Evolutionary conservation across 345 rosid species (phyloP).

Genomic region (Gynandropsis gynandra): DNA sequence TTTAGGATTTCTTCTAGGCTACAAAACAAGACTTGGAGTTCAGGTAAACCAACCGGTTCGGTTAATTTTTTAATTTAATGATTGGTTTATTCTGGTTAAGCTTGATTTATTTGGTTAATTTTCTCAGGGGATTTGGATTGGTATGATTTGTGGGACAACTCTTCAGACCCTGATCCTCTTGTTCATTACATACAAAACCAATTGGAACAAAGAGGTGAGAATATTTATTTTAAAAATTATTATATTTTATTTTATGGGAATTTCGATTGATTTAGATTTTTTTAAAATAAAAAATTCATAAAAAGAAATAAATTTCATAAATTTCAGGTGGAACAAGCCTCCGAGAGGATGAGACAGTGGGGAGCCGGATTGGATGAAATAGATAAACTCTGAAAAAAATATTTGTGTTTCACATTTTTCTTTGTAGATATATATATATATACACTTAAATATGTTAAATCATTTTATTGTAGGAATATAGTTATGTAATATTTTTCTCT

Average conservation of each 20-base stretch:
- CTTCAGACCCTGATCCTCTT: constrained; percentile 74
- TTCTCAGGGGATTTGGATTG: constrained; percentile 83
- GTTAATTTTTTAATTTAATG: neutral
- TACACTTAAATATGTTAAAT: constrained; percentile 4
- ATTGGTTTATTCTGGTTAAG: neutral
- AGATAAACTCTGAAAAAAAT: constrained; percentile 8
- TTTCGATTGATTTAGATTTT: too few relatives aligned
- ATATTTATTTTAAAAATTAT: too few relatives aligned
- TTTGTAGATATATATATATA: constrained; percentile 8
- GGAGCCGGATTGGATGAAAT: constrained; percentile 35
- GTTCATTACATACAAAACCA: constrained; percentile 50
- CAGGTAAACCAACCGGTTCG: constrained; percentile 37
- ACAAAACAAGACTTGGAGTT: constrained; percentile 54
- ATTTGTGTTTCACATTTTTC: neutral
- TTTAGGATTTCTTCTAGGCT: constrained; percentile 77
- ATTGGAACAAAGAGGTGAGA: constrained; percentile 81
- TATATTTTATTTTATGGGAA: neutral
- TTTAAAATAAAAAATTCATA: too few relatives aligned
- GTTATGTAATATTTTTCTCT: too few relatives aligned
- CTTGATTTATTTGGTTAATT: neutral
- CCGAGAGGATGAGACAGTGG: constrained; percentile 62
- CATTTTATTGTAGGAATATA: too few relatives aligned
- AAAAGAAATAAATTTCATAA: neutral
- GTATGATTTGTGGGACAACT: constrained; percentile 81
- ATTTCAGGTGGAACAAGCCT: constrained; percentile 70